Base-by-base conservation (phyloP, 2,329 filamentous ascomycete genomes). In the Lecanosticta acicola region DNA sequence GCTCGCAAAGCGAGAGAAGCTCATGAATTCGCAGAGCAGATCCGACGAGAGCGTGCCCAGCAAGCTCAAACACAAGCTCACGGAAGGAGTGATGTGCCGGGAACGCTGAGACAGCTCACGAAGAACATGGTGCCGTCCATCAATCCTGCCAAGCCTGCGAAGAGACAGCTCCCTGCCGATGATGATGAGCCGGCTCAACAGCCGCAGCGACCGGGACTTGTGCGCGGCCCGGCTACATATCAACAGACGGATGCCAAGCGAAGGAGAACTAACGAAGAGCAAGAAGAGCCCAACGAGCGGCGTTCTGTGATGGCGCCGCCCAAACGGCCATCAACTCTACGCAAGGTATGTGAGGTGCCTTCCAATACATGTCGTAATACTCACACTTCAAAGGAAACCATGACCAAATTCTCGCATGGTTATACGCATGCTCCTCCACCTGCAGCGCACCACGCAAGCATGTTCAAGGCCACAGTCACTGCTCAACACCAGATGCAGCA, bases 271-370 rank as follows among this genome's bases (percentile, higher is more conserved):
- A 81, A 84, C 34, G 85, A 91, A 41, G 78, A 81, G 46, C 77
- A 80, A 45, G 66, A 71, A 32, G 81, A 87, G 52, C 69, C 75
- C 38, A 74, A 74, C 60, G 74, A 80, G 46, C 76, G 79, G 37
- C 76, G 80, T 44, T 79, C 76, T 39, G 77, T 90, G 58, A 93
- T 90, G 71, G 86, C 84, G 11, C 87, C 88, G 42, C 88, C 89
- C 4, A 87, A 94, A 56, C 81, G 90, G 48, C 87, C 89, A 50
- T 94, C 87, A 1, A 83, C 77, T 39, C 76, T 80, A 61, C 76
- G 78, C 59, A 90, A 88, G 78, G 83, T 87, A 70, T 68, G 72
- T 49, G 16, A 3, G n/a, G 8, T 10, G 16, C 16, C 9, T 3
- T 4, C 14, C 19, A 16, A n/a, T n/a, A 9, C 24, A 9, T 20